Conservation (phyloP, 495 filamentous ascomycete species). For the Apiosordaria backusii region DNA sequence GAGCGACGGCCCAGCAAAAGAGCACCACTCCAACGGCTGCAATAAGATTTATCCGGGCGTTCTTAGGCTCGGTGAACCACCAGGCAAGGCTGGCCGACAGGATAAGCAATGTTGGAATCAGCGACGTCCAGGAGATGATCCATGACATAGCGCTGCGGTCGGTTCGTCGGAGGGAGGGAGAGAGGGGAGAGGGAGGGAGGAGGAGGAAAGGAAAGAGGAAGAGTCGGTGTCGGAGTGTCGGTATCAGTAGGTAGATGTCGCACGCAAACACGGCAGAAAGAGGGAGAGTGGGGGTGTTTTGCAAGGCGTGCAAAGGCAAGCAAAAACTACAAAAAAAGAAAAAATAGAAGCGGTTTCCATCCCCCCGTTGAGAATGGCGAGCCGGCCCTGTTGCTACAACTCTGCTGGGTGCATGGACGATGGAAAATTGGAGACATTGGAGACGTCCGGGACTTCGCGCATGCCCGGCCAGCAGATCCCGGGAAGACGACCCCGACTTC, state of each 20-base stretch:
- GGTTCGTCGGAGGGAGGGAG: slow-evolving; percentile 9
- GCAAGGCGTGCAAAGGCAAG: background rate
- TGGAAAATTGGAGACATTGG: slow-evolving; percentile 9
- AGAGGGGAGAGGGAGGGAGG: slow-evolving; percentile 11
- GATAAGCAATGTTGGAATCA: slow-evolving; percentile 49
- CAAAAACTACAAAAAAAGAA: slow-evolving; percentile 1
- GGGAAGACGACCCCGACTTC: background rate
- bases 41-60: slow-evolving; percentile 43
- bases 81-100: slow-evolving; percentile 47
- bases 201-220: slow-evolving; percentile 8
- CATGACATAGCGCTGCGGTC: slow-evolving; percentile 50
- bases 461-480: slow-evolving; percentile 1
- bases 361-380: background rate
- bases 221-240: slow-evolving; percentile 10
- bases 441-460: slow-evolving; percentile 5
- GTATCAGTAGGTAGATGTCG: slow-evolving; percentile 1
- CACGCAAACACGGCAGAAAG: slow-evolving; percentile 6
- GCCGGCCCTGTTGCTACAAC: background rate
- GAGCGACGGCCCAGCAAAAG: slow-evolving; percentile 45
- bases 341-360: background rate
- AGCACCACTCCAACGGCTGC: slow-evolving; percentile 45
- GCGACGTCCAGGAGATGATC: slow-evolving; percentile 47
- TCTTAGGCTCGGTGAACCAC: slow-evolving; percentile 50
- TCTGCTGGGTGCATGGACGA: background rate
- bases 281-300: slow-evolving; percentile 1